Evolutionary conservation across 192 early-diverging fungal species (phyloP).

Genomic region (Backusella mclennaniae): DNA sequence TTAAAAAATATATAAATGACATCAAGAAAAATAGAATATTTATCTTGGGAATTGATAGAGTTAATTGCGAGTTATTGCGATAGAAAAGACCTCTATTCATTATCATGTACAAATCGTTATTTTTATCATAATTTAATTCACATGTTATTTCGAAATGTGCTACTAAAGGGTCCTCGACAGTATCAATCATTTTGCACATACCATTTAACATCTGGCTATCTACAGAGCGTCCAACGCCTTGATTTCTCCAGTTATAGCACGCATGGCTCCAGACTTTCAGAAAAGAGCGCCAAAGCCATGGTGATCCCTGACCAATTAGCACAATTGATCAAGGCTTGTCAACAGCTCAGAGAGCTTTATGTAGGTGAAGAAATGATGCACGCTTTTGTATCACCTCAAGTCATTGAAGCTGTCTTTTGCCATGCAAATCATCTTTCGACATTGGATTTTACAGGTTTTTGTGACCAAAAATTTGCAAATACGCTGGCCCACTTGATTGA

Average conservation of each 20-base stretch:
- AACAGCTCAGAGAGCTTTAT: conserved; percentile 9
- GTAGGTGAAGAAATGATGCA: conserved; percentile 21
- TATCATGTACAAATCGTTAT: not conserved
- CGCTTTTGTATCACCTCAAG: conserved; percentile 7
- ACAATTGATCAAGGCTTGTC: conserved; percentile 10
- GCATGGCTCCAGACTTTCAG: conserved; percentile 4
- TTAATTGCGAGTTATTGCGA: not conserved
- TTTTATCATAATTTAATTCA: conserved; percentile 4
- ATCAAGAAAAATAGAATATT: not conserved
- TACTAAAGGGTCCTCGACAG: conserved; percentile 10
- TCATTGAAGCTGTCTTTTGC: conserved; percentile 12
- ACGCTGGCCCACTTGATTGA: not conserved
- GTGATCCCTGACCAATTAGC: conserved; percentile 11
- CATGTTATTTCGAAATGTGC: conserved; percentile 3
- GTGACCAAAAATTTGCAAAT: conserved; percentile 7
- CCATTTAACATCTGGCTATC: not conserved
- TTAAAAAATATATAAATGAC: not conserved
- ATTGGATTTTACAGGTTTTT: conserved; percentile 16
- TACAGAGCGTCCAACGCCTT: not conserved
- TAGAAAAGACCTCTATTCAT: not conserved
- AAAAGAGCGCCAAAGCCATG: conserved; percentile 15
- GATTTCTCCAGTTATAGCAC: conserved; percentile 22
- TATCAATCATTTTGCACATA: not conserved
- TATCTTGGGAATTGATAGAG: not conserved
- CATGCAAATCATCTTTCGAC: not conserved